Base-by-base conservation (phyloP, 768 basidiomycete genomes). In the Tricholoma sp. region DNA sequence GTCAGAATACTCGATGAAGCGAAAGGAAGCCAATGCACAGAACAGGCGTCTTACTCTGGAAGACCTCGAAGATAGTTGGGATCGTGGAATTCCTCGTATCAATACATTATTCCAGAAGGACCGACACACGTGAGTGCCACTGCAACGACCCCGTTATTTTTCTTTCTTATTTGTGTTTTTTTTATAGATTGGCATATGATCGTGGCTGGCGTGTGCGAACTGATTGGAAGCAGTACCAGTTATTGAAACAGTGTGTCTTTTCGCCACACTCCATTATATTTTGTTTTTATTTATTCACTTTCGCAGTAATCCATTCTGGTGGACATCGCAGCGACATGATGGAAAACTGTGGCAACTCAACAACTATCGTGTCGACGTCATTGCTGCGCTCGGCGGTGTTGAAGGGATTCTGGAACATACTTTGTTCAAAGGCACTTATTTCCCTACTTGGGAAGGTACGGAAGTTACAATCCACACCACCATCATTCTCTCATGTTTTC, bases 101-200 rank as follows among this genome's bases (percentile, higher is more conserved):
- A 98, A 98, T 74, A 98, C 96, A 0, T 76, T 99, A 47, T 99
- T 98, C 89, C 96, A 98, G 76, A 97, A 96, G 76, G 96, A 98
- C 66, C 84, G 94, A 13, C 94, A 96, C 61, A 97, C 94, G 78
- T 89, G 65, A 65, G 83, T 74, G 31, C 50, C 44, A 12, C 15
- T 13, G 50, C 55, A 47, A 24, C 24, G 24, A 24, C 10, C 36
- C 28, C 17, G 6, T 50, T 53, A 9, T 15, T 11, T 11, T 20
- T 52, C 44, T 54, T 32, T 17, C 36, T 20, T n/a, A 53, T 49
- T 29, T 41, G 3, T 52, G 39, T 59, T 60, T 57, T 34, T 64
- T n/a, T n/a, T n/a, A n/a, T n/a, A 90, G 88, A 28, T 72, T 99
- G 66, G 97, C 97, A 0, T 99, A 98, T 69, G 97, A 98, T 72